Conservation (phyloP, 306 rosid species). For the Cyclanthera cordifolia region DNA sequence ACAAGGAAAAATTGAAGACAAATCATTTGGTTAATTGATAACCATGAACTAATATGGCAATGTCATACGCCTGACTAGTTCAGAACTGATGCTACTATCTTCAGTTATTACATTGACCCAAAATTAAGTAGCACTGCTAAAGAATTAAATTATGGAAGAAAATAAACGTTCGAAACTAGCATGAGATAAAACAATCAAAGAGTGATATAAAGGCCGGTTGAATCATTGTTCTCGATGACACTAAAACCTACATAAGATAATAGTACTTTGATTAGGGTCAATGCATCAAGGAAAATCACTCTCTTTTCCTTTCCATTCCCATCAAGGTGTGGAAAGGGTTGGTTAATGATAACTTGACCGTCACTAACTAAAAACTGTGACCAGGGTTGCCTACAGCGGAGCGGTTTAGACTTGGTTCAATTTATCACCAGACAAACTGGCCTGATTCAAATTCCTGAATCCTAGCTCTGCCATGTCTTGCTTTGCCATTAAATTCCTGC, state of each 20-base stretch:
- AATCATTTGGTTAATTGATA: not conserved
- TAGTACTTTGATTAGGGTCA: not conserved
- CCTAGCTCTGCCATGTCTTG: slow-evolving; percentile 94
- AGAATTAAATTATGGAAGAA: not conserved
- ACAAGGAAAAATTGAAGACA: not conserved
- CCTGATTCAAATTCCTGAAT: slow-evolving; percentile 29
- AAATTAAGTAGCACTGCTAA: not conserved
- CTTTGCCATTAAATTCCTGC: slow-evolving; percentile 96
- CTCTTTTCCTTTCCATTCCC: not conserved
- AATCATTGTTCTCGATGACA: not conserved
- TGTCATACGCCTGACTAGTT: not conserved
- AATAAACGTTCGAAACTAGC: not conserved
- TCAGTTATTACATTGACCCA: not conserved
- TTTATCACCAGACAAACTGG: slow-evolving; percentile 13
- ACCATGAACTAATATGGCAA: not conserved
- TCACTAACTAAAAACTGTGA: not conserved
- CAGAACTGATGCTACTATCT: not conserved
- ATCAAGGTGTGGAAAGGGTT: not conserved
- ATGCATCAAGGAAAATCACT: not conserved
- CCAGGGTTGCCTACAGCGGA: not conserved
- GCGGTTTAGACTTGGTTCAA: not conserved
- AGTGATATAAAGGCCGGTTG: not conserved
- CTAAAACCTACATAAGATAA: not conserved
- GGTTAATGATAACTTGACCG: not conserved
- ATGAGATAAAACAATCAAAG: not conserved